Base-by-base conservation (phyloP, 1,284 basidiomycete genomes). In the Porodaedalea pini region DNA sequence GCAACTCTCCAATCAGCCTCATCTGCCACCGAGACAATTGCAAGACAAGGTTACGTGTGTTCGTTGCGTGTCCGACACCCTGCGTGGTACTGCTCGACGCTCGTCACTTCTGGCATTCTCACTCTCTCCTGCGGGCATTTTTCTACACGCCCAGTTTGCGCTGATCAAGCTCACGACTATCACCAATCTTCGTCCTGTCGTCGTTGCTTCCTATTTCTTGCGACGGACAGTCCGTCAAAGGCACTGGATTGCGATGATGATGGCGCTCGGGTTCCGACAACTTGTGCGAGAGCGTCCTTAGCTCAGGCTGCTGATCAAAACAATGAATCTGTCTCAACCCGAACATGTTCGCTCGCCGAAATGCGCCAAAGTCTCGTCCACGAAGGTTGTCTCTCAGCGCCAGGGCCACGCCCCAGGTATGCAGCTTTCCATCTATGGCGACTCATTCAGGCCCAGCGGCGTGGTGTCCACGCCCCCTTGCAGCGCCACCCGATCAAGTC, bases 401-500 rank as follows among this genome's bases (percentile, higher is more conserved):
- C 40, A 15, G 52, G 51, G 27, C 23, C 21, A 25, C 19, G 31
- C 27, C n/a, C 29, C 19, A 17, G 40, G 40, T 45, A 34, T 43
- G 34, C 40, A 44, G 13, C 25, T 19, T 43, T 15, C 52, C 54
- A 31, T 13, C 32, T 48, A 21, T 36, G 44, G 44, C 13, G 44
- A 39, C 7, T 50, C 39, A 19, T 43, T 43, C 49, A 57, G 41
- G 56, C 21, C 39, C 49, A 40, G 39, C 39, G 48, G 55, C 29
- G 50, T 43, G 39, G n/a, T 21, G 41, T 43, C 27, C 41, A 45
- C 48, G 41, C 41, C n/a, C n/a, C n/a, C 7, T 17, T 15, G 41
- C 39, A 50, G 56, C 41, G 56, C 56, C 56, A 57, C 41, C 44
- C 29, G 53, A 55, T 47, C 53, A 47, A 3, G 19, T 34, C 54